Evolutionary conservation across 495 filamentous ascomycete genomes (phyloP).

Genomic region (Hypoxylon lienhwacheense): DNA sequence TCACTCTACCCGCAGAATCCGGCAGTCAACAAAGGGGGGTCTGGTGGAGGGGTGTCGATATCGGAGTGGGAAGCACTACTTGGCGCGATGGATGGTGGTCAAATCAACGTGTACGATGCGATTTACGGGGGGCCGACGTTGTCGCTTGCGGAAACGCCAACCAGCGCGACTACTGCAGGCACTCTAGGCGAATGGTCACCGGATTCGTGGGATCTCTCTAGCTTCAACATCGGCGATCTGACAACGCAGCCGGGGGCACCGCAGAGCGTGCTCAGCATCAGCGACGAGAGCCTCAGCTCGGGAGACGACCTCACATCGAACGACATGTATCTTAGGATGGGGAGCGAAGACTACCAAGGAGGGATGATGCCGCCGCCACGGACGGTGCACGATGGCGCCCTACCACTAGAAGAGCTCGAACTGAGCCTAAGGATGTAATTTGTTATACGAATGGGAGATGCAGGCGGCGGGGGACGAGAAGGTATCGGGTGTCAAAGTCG

Average conservation of each 20-base stretch:
- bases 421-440: slow-evolving; percentile 44
- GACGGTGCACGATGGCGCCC: slow-evolving; percentile 37
- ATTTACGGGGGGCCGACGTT: slow-evolving; percentile 73
- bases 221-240: slow-evolving; percentile 52
- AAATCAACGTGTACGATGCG: slow-evolving; percentile 78
- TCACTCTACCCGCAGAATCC: slow-evolving; percentile 36
- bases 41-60: slow-evolving; percentile 52
- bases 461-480: neutral
- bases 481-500: neutral
- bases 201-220: slow-evolving; percentile 57
- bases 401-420: slow-evolving; percentile 50
- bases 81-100: slow-evolving; percentile 73
- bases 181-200: slow-evolving; percentile 53
- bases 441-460: neutral
- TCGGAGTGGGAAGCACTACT: slow-evolving; percentile 80
- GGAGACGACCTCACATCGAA: slow-evolving; percentile 48
- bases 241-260: slow-evolving; percentile 46
- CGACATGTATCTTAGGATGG: slow-evolving; percentile 42
- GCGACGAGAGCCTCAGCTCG: slow-evolving; percentile 72
- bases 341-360: slow-evolving; percentile 40
- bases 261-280: slow-evolving; percentile 74
- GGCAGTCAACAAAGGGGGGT: slow-evolving; percentile 38
- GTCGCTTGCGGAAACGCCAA: slow-evolving; percentile 44
- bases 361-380: slow-evolving; percentile 34
- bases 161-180: slow-evolving; percentile 36